phyloP scores from a whole-genome alignment of 805 yeast genomes.

The Starmerella tilneyi region DNA sequence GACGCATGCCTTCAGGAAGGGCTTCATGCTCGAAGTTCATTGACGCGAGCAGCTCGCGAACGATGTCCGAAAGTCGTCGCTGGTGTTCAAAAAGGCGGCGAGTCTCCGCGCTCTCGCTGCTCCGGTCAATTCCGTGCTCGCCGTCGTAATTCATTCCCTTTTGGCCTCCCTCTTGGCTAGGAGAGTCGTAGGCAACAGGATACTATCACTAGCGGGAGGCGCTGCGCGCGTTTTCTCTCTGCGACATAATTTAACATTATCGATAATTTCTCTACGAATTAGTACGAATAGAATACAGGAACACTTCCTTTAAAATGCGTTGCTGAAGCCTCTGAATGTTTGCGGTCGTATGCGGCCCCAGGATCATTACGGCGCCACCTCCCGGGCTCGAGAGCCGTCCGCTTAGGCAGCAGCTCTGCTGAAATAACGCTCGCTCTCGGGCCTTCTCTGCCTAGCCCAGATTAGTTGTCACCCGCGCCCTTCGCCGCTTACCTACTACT shows the following conservation, averaged over 20 bases:
- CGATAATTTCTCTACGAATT: no score
- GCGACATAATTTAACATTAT: no score
- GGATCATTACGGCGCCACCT: background rate
- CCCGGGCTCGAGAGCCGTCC: background rate
- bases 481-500: background rate
- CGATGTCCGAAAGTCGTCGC: slow-evolving; percentile 5
- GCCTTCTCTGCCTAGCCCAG: background rate
- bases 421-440: background rate
- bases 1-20: slow-evolving; percentile 31
- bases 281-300: no score
- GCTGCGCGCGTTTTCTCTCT: no score
- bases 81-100: background rate
- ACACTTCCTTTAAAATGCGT: no score
- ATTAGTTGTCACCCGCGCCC: background rate
- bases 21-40: background rate
- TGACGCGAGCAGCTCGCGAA: slow-evolving; percentile 4
- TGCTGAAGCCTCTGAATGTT: no score
- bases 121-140: slow-evolving; percentile 14
- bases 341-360: no score
- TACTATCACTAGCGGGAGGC: background rate
- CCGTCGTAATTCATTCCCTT: slow-evolving; percentile 13
- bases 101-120: background rate
- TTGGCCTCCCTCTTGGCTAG: background rate
- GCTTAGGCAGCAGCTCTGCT: slow-evolving; percentile 4
- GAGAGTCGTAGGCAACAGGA: background rate